These are phyloP conservation scores for Dianthus caryophyllus DNA, from an alignment of 148 eudicot genomes.

Conservation along the genomic window DNA sequence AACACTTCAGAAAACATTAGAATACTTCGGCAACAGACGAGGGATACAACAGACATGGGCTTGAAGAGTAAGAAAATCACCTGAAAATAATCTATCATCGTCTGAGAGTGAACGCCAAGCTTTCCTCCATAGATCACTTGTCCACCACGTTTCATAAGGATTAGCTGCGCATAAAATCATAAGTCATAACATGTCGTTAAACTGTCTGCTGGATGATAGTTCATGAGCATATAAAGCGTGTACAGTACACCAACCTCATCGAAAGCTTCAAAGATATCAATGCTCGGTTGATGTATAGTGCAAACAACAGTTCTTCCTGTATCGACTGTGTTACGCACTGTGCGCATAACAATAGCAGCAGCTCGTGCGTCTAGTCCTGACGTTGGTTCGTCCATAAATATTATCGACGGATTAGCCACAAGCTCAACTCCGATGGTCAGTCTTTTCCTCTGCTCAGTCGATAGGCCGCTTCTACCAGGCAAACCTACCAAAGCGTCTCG, in stretches of 20 bases:
- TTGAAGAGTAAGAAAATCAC: constrained; percentile 21
- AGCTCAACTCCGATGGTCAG: constrained; percentile 92
- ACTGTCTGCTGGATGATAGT: background rate
- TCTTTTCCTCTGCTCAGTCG: constrained; percentile 87
- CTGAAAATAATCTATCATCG: constrained; percentile 69
- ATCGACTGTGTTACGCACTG: constrained; percentile 87
- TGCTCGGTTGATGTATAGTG: constrained; percentile 95
- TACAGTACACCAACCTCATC: constrained; percentile 59
- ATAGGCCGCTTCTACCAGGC: constrained; percentile 73
- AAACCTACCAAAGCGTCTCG: constrained; percentile 74
- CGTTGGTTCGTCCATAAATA: constrained; percentile 97
- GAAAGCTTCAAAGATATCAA: constrained; percentile 92
- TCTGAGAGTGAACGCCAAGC: constrained; percentile 64
- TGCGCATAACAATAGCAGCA: constrained; percentile 93
- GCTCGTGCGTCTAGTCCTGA: constrained; percentile 98
- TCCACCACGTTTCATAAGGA: constrained; percentile 90
- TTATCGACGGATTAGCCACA: constrained; percentile 92
- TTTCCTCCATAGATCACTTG: constrained; percentile 75
- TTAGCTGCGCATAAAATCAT: constrained; percentile 44
- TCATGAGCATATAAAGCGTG: background rate
- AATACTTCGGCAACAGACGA: too few species aligned
- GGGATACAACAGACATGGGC: background rate
- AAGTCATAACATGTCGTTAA: background rate
- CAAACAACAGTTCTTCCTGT: constrained; percentile 94
- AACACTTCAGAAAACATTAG: too few species aligned